Evolutionary conservation across 1,139 yeast species (phyloP), one percentile per base, ranked within the genome.

Genomic region (Nakaseomyces kungkrabaensis): DNA sequence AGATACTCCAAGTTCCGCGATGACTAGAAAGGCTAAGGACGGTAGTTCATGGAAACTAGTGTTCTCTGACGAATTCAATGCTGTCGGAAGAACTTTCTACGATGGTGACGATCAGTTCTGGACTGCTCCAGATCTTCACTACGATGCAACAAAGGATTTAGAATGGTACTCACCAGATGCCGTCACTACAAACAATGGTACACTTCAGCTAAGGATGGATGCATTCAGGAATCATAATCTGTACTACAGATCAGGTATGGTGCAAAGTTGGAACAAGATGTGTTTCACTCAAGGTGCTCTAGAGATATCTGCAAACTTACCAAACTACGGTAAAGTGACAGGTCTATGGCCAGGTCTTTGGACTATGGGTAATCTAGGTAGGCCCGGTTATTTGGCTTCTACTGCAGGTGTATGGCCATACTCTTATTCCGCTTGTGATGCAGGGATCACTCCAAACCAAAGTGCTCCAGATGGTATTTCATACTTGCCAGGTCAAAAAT

Each of bases 101-200:
- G 81, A 76, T 6, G 89, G 87, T 33, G 95, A 86, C 59, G 95
- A 86, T 65, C 95, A 85, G 67, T 86, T 83, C 62, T 87, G 88
- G 78, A 75, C 80, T 34, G 92, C 86, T 4, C 82, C 79, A 1
- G 88, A 87, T 63, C 60, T 86, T 45, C 80, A 85, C 66, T 87
- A 87, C 64, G 87, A 77, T 51, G 92, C 94, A 32, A 87, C 96
- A 1, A 66, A 75, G 52, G 95, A 87, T 72, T 73, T 85, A 61
- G 95, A 87, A 69, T 87, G 95, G 95, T 87, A 87, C 64, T 80
- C 79, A 54, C 95, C 96, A 3, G 95, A 86, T 65, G 94, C 94
- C 4, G 78, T 72, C 2, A 72, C 79, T 6, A 87, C 95, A 0
- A 72, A 67, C 5, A 76, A 81, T 54, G 96, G 95, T 48, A 72